Conservation (phyloP, 352 stramenopile genomes). For the Pythium chondricola region DNA sequence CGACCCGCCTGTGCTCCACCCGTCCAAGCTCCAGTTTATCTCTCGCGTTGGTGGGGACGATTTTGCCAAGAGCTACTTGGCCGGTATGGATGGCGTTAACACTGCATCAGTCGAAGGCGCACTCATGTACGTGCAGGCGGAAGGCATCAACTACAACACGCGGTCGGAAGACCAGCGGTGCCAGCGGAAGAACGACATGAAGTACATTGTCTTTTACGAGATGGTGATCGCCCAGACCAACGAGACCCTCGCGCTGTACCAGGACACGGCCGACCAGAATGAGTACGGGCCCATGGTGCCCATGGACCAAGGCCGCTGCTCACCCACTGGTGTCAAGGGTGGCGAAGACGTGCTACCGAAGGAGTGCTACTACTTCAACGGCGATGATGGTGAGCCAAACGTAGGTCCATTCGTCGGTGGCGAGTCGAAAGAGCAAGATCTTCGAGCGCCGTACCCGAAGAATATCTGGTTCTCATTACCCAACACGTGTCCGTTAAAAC, state of each 20-base stretch:
- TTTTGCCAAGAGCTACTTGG: constrained; percentile 45
- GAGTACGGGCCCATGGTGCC: constrained; percentile 68
- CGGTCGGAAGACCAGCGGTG: constrained; percentile 50
- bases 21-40: constrained; percentile 47
- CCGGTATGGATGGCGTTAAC: constrained; percentile 78
- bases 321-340: constrained; percentile 24
- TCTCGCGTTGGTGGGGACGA: constrained; percentile 43
- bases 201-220: constrained; percentile 82
- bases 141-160: constrained; percentile 78
- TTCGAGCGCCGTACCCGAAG: constrained; percentile 60
- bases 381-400: constrained; percentile 49
- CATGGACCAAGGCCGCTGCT: constrained; percentile 64
- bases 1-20: constrained; percentile 54
- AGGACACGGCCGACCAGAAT: constrained; percentile 29
- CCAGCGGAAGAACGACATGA: constrained; percentile 75
- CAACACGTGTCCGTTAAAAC: constrained; percentile 52
- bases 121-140: constrained; percentile 85
- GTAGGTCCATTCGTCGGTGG: constrained; percentile 64
- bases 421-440: constrained; percentile 37
- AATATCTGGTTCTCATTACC: constrained; percentile 79
- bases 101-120: constrained; percentile 70
- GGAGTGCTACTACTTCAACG: constrained; percentile 73
- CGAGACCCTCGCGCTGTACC: constrained; percentile 62
- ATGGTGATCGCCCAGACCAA: constrained; percentile 71
- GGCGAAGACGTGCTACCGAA: constrained; percentile 29